Evolutionary conservation across 371 early-diverging fungal genomes (phyloP).

Genomic region (Parasitella parasitica): DNA sequence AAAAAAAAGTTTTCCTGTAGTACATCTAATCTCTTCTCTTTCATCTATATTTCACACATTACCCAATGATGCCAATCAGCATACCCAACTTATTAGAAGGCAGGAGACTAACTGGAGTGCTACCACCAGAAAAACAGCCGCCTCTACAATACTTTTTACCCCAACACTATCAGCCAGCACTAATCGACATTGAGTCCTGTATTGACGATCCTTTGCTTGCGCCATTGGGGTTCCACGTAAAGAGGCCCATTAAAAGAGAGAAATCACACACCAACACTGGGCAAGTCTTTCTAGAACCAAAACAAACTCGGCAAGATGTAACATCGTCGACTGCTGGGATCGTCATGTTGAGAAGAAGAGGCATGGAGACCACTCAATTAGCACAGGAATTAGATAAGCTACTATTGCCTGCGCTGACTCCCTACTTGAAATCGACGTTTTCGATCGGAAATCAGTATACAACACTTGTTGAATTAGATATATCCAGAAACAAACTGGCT

Average conservation of each 20-base stretch:
- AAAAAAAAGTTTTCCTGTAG: not conserved
- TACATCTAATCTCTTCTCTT: not conserved
- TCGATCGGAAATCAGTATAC: constrained; percentile 14
- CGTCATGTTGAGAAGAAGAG: constrained; percentile 51
- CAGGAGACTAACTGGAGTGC: constrained; percentile 35
- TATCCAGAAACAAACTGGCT: constrained; percentile 55
- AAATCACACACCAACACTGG: constrained; percentile 15
- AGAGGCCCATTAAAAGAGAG: not conserved
- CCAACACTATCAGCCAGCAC: constrained; percentile 8
- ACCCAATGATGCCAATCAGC: constrained; percentile 10
- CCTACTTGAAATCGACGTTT: constrained; percentile 15
- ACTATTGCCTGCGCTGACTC: constrained; percentile 36
- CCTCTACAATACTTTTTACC: constrained; percentile 19
- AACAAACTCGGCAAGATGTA: not conserved
- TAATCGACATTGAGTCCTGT: constrained; percentile 62
- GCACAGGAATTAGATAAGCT: constrained; percentile 36
- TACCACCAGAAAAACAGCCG: constrained; percentile 36
- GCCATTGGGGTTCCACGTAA: constrained; percentile 55
- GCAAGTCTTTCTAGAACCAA: constrained; percentile 13
- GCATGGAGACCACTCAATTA: constrained; percentile 40
- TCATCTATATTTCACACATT: not conserved
- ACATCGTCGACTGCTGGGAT: constrained; percentile 23
- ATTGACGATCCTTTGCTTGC: constrained; percentile 61
- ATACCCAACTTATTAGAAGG: constrained; percentile 34
- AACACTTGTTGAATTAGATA: constrained; percentile 56